Evolutionary conservation across 1,139 yeast genomes (phyloP).

Genomic region (Protomyces inouyei): DNA sequence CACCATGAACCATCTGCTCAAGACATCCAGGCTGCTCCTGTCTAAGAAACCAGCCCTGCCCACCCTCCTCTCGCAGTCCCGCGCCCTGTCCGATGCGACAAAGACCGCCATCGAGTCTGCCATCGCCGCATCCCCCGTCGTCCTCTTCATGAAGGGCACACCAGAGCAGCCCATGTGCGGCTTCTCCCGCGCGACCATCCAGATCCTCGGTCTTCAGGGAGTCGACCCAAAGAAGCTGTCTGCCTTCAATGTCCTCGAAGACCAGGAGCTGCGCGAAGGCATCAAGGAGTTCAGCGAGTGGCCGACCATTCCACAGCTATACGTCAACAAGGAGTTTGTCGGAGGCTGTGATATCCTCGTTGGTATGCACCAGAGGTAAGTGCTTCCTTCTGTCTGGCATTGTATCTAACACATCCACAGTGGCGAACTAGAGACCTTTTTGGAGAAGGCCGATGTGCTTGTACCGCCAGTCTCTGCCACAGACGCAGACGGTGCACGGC

Average conservation of each 20-base stretch:
- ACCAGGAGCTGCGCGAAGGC: constrained; percentile 83
- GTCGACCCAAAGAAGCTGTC: constrained; percentile 95
- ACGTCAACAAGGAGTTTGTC: constrained; percentile 67
- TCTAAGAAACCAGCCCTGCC: constrained; percentile 2
- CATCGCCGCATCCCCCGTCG: constrained; percentile 55
- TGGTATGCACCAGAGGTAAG: constrained; percentile 65
- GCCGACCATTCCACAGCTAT: constrained; percentile 78
- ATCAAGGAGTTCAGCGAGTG: constrained; percentile 92
- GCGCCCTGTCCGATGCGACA: constrained; percentile 12
- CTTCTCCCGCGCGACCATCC: constrained; percentile 90
- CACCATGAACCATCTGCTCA: not conserved
- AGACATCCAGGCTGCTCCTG: not conserved
- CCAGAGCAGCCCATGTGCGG: constrained; percentile 99
- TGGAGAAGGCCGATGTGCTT: constrained; percentile 73
- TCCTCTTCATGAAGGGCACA: constrained; percentile 91
- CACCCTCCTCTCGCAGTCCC: constrained; percentile 7
- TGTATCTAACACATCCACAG: constrained; percentile 33
- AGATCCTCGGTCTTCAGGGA: constrained; percentile 90
- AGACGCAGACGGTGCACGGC: constrained; percentile 50
- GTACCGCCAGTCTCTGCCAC: constrained; percentile 10
- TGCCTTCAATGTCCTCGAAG: constrained; percentile 94
- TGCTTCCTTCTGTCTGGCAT: constrained; percentile 14
- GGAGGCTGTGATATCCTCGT: constrained; percentile 97
- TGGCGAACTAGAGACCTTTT: constrained; percentile 83
- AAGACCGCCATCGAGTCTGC: constrained; percentile 23